A percentile compares a stretch with the other conserved stretches of the same genome.
These are phyloP conservation scores for Polyplosphaeria fusca DNA, from an alignment of 495 filamentous ascomycete species.

Conservation along the genomic window DNA sequence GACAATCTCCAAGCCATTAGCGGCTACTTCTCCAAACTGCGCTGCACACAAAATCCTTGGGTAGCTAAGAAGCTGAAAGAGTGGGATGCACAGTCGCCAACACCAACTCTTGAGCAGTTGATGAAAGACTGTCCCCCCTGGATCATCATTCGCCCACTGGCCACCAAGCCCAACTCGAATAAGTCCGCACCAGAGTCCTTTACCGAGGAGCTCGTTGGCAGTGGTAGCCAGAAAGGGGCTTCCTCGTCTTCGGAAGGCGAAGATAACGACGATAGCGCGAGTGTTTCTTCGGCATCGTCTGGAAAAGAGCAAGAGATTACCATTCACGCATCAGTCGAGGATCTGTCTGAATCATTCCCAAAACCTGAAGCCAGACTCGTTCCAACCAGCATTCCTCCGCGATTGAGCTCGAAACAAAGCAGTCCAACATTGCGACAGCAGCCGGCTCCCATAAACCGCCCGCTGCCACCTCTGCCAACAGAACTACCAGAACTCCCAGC, in stretches of 20 bases:
- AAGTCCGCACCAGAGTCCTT: slow-evolving; percentile 13
- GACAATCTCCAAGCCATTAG: slow-evolving; percentile 29
- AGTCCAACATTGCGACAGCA: neutral
- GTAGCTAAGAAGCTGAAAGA: slow-evolving; percentile 28
- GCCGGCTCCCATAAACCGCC: slow-evolving; percentile 15
- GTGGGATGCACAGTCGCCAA: slow-evolving; percentile 14
- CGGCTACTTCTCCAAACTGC: slow-evolving; percentile 34
- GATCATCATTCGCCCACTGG: slow-evolving; percentile 26
- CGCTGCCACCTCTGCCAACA: slow-evolving; percentile 18
- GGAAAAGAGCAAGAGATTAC: slow-evolving; percentile 22
- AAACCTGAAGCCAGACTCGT: neutral
- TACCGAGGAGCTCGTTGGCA: slow-evolving; percentile 11
- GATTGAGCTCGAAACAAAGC: slow-evolving; percentile 2
- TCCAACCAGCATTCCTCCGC: slow-evolving; percentile 1
- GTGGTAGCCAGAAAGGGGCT: neutral
- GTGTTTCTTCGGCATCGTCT: neutral
- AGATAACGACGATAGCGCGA: slow-evolving; percentile 3
- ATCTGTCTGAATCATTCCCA: slow-evolving; percentile 20
- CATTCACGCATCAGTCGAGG: slow-evolving; percentile 24
- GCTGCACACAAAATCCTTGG: slow-evolving; percentile 35
- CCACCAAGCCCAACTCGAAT: slow-evolving; percentile 4
- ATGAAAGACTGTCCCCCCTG: slow-evolving; percentile 30
- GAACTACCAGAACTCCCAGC: neutral
- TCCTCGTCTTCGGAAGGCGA: neutral
- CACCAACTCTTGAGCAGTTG: slow-evolving; percentile 15